Evolutionary conservation across 2,329 filamentous ascomycete genomes (phyloP).

Genomic region (Xylaria sp.): DNA sequence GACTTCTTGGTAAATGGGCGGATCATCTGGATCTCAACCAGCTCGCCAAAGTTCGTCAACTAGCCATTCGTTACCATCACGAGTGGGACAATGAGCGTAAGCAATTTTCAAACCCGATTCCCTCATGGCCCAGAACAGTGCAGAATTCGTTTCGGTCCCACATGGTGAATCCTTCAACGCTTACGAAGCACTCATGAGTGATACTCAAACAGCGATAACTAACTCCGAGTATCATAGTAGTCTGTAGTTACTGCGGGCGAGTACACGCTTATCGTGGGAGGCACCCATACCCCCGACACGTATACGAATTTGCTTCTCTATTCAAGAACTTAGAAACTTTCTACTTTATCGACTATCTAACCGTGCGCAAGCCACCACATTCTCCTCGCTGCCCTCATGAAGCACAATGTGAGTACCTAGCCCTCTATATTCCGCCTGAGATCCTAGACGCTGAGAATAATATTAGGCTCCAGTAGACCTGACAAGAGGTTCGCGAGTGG

Average conservation of each 20-base stretch:
- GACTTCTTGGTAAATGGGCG: constrained; percentile 43
- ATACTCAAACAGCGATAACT: background rate
- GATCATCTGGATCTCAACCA: constrained; percentile 43
- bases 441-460: constrained; percentile 26
- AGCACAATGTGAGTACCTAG: constrained; percentile 36
- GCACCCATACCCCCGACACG: constrained; percentile 53
- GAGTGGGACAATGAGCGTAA: constrained; percentile 53
- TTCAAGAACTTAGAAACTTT: constrained; percentile 57
- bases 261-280: constrained; percentile 45
- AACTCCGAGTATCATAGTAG: constrained; percentile 8
- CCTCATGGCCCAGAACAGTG: background rate
- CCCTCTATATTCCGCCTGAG: background rate
- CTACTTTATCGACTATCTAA: constrained; percentile 59
- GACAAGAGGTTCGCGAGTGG: constrained; percentile 47
- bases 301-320: constrained; percentile 58
- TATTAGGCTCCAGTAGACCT: constrained; percentile 28
- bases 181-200: background rate
- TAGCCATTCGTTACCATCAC: constrained; percentile 57
- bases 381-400: constrained; percentile 10
- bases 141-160: background rate
- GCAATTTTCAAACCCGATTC: background rate
- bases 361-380: constrained; percentile 49
- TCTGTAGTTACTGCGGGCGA: constrained; percentile 52
- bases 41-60: constrained; percentile 51
- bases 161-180: background rate